These are phyloP conservation scores for Phytophthora kernoviae DNA, from an alignment of 352 stramenopile species.

Conservation along the genomic window DNA sequence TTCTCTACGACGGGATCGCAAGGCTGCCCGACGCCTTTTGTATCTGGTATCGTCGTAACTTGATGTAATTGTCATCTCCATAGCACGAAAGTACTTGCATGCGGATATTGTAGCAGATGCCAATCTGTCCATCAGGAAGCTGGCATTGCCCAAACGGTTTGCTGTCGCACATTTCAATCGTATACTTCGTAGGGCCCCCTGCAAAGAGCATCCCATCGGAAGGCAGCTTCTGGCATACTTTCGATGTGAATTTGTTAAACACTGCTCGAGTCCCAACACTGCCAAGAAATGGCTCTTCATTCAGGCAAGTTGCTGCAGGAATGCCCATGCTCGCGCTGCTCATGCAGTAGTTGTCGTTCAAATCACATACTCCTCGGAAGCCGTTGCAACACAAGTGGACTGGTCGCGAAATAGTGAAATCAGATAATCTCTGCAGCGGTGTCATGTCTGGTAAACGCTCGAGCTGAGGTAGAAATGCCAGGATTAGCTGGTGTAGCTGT, in stretches of 20 bases:
- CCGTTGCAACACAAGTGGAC: slow-evolving; percentile 27
- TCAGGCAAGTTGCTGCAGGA: slow-evolving; percentile 14
- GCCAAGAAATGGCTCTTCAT: slow-evolving; percentile 13
- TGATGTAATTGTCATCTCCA: slow-evolving; percentile 23
- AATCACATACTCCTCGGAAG: slow-evolving; percentile 21
- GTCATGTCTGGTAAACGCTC: slow-evolving; percentile 18
- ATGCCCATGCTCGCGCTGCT: slow-evolving; percentile 9
- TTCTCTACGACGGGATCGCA: slow-evolving; percentile 19
- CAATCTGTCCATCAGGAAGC: slow-evolving; percentile 1
- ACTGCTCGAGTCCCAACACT: slow-evolving; percentile 13
- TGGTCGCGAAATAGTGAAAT: slow-evolving; percentile 14
- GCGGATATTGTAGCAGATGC: slow-evolving; percentile 28
- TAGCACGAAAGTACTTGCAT: slow-evolving; percentile 32
- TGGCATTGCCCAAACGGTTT: slow-evolving; percentile 24
- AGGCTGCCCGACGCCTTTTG: slow-evolving; percentile 7
- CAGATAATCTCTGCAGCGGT: background rate
- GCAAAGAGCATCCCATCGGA: slow-evolving; percentile 10
- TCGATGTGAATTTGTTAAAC: slow-evolving; percentile 12
- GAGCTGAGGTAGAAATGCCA: slow-evolving; percentile 15
- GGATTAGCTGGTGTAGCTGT: slow-evolving; percentile 6
- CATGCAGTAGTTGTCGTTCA: slow-evolving; percentile 20
- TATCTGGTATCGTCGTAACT: slow-evolving; percentile 22
- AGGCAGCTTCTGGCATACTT: slow-evolving; percentile 16
- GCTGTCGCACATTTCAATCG: slow-evolving; percentile 27
- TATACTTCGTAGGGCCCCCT: slow-evolving; percentile 4